These are phyloP conservation scores for Fomitopsis palustris DNA, from an alignment of 1,284 basidiomycete species.

Conservation along the genomic window DNA sequence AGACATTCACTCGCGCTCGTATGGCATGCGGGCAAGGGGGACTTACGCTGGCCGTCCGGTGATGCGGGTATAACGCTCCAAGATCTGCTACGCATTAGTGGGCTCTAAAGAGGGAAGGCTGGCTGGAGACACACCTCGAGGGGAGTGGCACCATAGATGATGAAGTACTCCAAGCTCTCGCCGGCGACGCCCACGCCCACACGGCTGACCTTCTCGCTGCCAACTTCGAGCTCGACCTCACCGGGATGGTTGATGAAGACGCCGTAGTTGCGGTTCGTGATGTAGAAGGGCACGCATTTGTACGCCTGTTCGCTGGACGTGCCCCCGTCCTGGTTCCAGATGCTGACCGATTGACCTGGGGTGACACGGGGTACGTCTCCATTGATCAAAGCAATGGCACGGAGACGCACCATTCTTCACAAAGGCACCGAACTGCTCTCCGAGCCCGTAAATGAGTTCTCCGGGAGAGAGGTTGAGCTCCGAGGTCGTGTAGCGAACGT, in stretches of 20 bases:
- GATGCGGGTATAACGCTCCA: conserved; percentile 60
- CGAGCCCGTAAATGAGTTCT: conserved; percentile 70
- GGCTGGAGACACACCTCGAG: conserved; percentile 42
- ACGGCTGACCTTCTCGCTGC: conserved; percentile 70
- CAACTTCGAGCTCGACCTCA: conserved; percentile 75
- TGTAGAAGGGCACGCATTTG: conserved; percentile 72
- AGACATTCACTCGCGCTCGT: not conserved
- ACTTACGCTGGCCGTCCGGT: conserved; percentile 62
- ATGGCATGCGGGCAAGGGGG: not conserved
- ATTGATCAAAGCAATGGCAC: not conserved
- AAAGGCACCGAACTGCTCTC: conserved; percentile 71
- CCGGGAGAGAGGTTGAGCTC: conserved; percentile 69
- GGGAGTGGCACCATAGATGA: conserved; percentile 65
- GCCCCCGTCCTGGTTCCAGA: conserved; percentile 74
- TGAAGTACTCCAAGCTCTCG: conserved; percentile 61
- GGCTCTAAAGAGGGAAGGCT: not conserved
- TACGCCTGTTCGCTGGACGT: conserved; percentile 73
- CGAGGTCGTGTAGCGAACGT: conserved; percentile 58
- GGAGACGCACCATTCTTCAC: conserved; percentile 64
- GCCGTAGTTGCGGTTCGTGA: conserved; percentile 68
- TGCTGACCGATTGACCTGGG: conserved; percentile 54
- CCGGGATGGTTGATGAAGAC: conserved; percentile 76
- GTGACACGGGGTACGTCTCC: not conserved
- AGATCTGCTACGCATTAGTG: conserved; percentile 36
- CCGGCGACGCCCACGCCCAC: conserved; percentile 68